Percentiles rank a stretch among this genome's conserved stretches.
Conservation (phyloP, 345 rosid species). For the Raphanus raphanistrum region DNA sequence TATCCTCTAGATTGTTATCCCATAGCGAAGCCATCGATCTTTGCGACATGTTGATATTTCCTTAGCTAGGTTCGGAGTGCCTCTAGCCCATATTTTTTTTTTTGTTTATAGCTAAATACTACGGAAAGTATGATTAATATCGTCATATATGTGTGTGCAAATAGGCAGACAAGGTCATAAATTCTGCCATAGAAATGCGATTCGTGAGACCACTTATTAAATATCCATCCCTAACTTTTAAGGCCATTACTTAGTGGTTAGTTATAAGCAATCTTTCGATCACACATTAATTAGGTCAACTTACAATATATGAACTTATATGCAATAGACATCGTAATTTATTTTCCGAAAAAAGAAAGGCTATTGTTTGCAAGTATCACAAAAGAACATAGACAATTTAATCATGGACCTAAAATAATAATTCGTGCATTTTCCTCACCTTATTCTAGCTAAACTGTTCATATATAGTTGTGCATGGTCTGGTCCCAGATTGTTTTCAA, state of each 20-base stretch:
- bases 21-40: no score
- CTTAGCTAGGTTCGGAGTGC: no score
- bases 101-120: not conserved
- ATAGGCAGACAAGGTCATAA: conserved; percentile 33
- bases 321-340: not conserved
- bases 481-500: not conserved
- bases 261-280: not conserved
- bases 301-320: not conserved
- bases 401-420: not conserved
- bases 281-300: not conserved
- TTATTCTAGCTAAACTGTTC: not conserved
- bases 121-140: not conserved
- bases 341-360: not conserved
- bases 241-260: conserved; percentile 14
- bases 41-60: no score
- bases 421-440: not conserved
- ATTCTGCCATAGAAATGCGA: conserved; percentile 25
- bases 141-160: not conserved
- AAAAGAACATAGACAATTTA: not conserved
- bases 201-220: conserved; percentile 16
- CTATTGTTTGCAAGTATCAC: not conserved
- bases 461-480: not conserved
- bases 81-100: no score
- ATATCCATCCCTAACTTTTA: conserved; percentile 1
- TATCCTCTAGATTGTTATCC: no score